Conservation (phyloP, 208 protist species). For the Leishmania mexicana region DNA sequence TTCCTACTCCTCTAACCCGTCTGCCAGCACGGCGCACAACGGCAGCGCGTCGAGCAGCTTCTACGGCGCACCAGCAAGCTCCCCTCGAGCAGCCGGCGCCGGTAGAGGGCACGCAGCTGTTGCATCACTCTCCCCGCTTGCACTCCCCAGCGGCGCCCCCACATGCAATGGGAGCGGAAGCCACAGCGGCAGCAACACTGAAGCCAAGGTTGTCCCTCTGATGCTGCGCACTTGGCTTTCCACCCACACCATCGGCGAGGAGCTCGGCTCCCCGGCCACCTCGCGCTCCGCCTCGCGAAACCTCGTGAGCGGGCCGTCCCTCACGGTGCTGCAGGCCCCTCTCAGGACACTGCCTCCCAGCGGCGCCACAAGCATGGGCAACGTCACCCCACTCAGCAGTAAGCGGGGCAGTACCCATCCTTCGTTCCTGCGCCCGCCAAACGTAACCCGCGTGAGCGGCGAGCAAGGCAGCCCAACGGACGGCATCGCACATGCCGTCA, state of each 20-base stretch:
- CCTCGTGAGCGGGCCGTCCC: background rate
- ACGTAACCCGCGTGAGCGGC: background rate
- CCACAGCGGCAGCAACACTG: background rate
- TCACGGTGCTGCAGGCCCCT: constrained; percentile 1
- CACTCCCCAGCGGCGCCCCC: background rate
- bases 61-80: background rate
- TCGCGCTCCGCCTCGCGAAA: constrained; percentile 1
- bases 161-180: background rate
- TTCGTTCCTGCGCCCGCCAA: constrained; percentile 25
- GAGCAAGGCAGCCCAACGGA: background rate
- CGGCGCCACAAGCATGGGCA: constrained; percentile 24
- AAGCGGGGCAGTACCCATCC: constrained; percentile 21
- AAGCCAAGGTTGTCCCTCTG: constrained; percentile 9
- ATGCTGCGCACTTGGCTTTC: constrained; percentile 20
- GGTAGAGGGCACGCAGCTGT: background rate
- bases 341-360: constrained; percentile 11
- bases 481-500: constrained; percentile 1
- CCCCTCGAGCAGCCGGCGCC: background rate
- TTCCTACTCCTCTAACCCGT: constrained; percentile 18
- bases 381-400: constrained; percentile 23
- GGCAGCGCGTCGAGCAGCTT: constrained; percentile 25
- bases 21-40: background rate
- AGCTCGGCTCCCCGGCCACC: constrained; percentile 3
- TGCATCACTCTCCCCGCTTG: background rate
- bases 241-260: constrained; percentile 2